Evolutionary conservation across 495 filamentous ascomycete species (phyloP).

Genomic region (Penicillium mononematosum): DNA sequence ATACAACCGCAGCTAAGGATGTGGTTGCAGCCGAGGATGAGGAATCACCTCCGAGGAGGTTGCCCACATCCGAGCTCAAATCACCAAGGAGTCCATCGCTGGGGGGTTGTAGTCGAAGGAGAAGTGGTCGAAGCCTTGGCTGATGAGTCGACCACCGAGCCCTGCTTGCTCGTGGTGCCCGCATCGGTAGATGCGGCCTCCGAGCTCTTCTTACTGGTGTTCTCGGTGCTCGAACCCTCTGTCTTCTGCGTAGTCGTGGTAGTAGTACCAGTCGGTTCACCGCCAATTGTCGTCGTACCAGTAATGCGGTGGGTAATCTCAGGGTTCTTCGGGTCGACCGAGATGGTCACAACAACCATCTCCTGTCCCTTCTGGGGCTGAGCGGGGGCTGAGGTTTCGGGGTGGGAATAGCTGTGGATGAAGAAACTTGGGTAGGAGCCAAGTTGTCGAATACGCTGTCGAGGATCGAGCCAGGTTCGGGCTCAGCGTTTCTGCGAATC

Average conservation of each 20-base stretch:
- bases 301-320: constrained; percentile 19
- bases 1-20: neutral
- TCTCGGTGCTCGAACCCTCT: constrained; percentile 12
- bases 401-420: constrained; percentile 1
- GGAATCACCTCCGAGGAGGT: constrained; percentile 1
- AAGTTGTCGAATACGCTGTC: constrained; percentile 4
- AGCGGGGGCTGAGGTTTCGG: neutral
- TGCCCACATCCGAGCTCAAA: neutral
- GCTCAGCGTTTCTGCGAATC: constrained; percentile 25
- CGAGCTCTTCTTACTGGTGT: neutral
- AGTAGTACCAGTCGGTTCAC: constrained; percentile 18
- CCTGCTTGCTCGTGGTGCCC: constrained; percentile 10
- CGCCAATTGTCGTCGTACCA: constrained; percentile 21
- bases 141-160: neutral
- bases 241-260: constrained; percentile 15
- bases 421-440: neutral
- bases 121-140: constrained; percentile 5
- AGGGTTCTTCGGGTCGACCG: constrained; percentile 17
- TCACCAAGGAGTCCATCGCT: constrained; percentile 5
- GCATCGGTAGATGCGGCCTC: constrained; percentile 17
- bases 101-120: constrained; percentile 5
- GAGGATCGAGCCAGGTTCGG: constrained; percentile 6
- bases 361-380: constrained; percentile 14
- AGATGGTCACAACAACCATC: constrained; percentile 26
- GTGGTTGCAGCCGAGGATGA: neutral